These are phyloP conservation scores for Globisporangium acanthophoron DNA, from an alignment of 352 stramenopile species.

Conservation along the genomic window DNA sequence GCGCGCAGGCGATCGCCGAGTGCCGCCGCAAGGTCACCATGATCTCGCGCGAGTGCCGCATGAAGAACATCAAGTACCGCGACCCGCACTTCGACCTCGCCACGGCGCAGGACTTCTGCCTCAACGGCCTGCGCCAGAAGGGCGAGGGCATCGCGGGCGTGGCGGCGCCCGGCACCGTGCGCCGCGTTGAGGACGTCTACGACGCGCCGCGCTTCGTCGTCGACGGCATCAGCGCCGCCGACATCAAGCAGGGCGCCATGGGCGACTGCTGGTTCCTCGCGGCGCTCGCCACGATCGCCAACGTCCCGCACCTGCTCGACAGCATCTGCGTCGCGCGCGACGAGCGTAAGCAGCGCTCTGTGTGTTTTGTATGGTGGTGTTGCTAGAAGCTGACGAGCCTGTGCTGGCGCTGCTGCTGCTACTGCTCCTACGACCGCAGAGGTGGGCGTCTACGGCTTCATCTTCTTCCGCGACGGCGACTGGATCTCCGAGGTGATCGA, in stretches of 20 bases:
- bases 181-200: conserved; percentile 33
- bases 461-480: conserved; percentile 46
- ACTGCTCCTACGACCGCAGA: conserved; percentile 3
- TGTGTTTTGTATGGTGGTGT: not conserved
- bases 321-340: conserved; percentile 49
- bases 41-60: conserved; percentile 34
- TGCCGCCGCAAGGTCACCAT: conserved; percentile 31
- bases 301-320: conserved; percentile 60
- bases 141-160: conserved; percentile 14
- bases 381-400: not conserved
- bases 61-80: conserved; percentile 40
- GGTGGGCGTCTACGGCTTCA: conserved; percentile 47
- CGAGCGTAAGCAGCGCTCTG: conserved; percentile 15
- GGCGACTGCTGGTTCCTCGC: conserved; percentile 84
- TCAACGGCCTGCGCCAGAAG: conserved; percentile 20
- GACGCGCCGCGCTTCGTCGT: conserved; percentile 37
- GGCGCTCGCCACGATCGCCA: conserved; percentile 59
- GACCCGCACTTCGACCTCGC: conserved; percentile 36
- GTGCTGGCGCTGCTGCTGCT: not conserved
- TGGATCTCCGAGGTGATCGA: conserved; percentile 42
- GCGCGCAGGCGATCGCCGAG: conserved; percentile 25
- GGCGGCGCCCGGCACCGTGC: conserved; percentile 10
- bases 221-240: conserved; percentile 48
- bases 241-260: conserved; percentile 67
- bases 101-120: conserved; percentile 15